Conservation (phyloP, 257 asterid species). For the Fraxinus excelsior region DNA sequence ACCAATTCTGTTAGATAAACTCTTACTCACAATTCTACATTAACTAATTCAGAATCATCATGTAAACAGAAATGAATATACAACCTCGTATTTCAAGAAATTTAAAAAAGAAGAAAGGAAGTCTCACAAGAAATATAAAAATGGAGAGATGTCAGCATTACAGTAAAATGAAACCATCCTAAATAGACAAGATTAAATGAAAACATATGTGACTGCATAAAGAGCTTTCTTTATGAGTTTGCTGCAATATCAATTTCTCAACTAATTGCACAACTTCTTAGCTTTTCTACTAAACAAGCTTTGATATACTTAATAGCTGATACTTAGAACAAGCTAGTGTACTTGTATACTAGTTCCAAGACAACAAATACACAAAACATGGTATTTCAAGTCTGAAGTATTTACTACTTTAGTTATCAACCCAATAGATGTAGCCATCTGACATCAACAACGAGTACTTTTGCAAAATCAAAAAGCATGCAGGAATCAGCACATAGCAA, state of each 20-base stretch:
- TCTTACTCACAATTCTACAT: conserved; percentile 13
- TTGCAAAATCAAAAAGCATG: not conserved
- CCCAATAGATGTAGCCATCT: not conserved
- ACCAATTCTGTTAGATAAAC: conserved; percentile 35
- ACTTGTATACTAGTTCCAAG: not conserved
- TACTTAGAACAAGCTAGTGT: not conserved
- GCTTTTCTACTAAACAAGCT: not conserved
- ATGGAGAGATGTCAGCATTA: not conserved
- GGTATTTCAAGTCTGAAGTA: not conserved
- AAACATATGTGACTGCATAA: not conserved
- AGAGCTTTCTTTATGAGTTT: not conserved
- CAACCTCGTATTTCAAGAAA: conserved; percentile 9
- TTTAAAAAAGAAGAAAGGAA: not conserved
- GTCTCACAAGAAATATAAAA: not conserved
- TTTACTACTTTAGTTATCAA: too few relatives aligned
- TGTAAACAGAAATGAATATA: conserved; percentile 11
- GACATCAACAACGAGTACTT: not conserved
- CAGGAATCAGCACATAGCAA: not conserved
- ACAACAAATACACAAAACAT: not conserved
- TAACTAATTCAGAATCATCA: conserved; percentile 7
- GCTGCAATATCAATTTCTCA: not conserved
- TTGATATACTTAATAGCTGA: not conserved
- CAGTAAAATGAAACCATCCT: not conserved
- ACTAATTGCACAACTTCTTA: not conserved
- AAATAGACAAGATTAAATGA: not conserved